phyloP scores from a whole-genome alignment of 768 basidiomycete species.

The Lentinula aciculospora region DNA sequence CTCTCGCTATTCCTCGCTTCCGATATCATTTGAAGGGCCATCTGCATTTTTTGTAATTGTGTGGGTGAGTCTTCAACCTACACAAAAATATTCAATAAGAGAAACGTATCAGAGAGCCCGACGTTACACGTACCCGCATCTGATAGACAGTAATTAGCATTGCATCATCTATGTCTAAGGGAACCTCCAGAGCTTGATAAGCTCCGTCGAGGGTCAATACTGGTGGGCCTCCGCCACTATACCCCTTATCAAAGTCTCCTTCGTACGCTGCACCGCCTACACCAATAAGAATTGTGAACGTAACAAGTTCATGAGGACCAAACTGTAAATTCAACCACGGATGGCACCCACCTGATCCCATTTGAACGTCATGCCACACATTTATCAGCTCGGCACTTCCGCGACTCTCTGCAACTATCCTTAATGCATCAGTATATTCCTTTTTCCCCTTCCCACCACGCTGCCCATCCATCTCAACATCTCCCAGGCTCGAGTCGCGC shows the following conservation, averaged over 20 bases:
- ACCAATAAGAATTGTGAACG: neutral
- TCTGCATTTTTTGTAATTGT: conserved; percentile 64
- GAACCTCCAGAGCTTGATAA: conserved; percentile 65
- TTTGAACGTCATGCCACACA: conserved; percentile 47
- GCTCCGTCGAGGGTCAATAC: conserved; percentile 67
- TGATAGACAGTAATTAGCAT: conserved; percentile 69
- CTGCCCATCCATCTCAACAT: conserved; percentile 37
- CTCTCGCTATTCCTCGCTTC: conserved; percentile 71
- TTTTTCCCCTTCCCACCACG: conserved; percentile 11
- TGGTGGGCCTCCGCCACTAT: neutral
- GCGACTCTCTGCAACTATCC: conserved; percentile 60
- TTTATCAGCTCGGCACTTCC: conserved; percentile 44
- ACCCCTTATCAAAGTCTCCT: neutral
- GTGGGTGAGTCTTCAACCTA: conserved; percentile 70
- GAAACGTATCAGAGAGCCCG: neutral
- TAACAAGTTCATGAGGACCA: too few relatives aligned
- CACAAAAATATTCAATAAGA: conserved; percentile 8
- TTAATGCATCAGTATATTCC: conserved; percentile 62
- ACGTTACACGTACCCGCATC: conserved; percentile 50
- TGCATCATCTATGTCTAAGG: conserved; percentile 67
- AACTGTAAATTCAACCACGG: too few relatives aligned
- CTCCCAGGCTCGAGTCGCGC: conserved; percentile 29
- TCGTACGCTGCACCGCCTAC: neutral
- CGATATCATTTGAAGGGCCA: conserved; percentile 70
- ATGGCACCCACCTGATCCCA: conserved; percentile 21